A percentile compares a stretch with the other conserved stretches of the same genome.
These are phyloP conservation scores for Nakazawaea ernobii DNA, from an alignment of 805 yeast genomes.

Conservation along the genomic window DNA sequence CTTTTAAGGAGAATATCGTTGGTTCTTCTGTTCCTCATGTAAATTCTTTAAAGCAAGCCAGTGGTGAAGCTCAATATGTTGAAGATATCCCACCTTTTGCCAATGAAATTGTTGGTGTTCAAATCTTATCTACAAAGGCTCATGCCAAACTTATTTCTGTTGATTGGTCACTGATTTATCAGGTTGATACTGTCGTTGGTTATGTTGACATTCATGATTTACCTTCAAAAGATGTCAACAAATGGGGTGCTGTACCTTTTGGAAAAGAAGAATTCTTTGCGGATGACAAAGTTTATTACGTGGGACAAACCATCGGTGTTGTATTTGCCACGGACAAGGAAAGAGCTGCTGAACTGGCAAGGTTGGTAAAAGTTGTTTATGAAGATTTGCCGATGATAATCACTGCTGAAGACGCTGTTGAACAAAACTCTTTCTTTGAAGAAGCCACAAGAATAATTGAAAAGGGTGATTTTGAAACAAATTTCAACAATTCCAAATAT, in stretches of 20 bases:
- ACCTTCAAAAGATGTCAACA: slow-evolving; percentile 28
- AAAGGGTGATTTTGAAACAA: slow-evolving; percentile 36
- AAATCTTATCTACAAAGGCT: slow-evolving; percentile 36
- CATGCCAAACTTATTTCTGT: slow-evolving; percentile 36
- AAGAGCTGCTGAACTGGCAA: slow-evolving; percentile 35
- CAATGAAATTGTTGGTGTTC: slow-evolving; percentile 37
- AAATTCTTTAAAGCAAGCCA: slow-evolving; percentile 39
- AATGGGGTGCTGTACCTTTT: slow-evolving; percentile 35
- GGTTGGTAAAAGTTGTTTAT: slow-evolving; percentile 35
- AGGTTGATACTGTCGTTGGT: slow-evolving; percentile 34
- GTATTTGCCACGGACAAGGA: slow-evolving; percentile 32
- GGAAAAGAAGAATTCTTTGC: slow-evolving; percentile 41
- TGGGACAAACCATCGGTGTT: slow-evolving; percentile 40
- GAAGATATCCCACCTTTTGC: slow-evolving; percentile 38
- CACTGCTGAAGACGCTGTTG: slow-evolving; percentile 38
- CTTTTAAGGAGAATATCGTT: slow-evolving; percentile 29
- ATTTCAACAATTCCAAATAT: slow-evolving; percentile 26
- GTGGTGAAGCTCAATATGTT: slow-evolving; percentile 41
- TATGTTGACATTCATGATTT: slow-evolving; percentile 35
- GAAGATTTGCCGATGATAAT: slow-evolving; percentile 35
- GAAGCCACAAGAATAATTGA: slow-evolving; percentile 24
- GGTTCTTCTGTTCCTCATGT: slow-evolving; percentile 38
- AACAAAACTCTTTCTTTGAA: slow-evolving; percentile 31
- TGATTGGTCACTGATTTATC: slow-evolving; percentile 31
- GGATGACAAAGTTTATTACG: slow-evolving; percentile 32